These are phyloP conservation scores for Paecilomyces fulvus DNA, from an alignment of 2,329 filamentous ascomycete genomes.

Conservation along the genomic window DNA sequence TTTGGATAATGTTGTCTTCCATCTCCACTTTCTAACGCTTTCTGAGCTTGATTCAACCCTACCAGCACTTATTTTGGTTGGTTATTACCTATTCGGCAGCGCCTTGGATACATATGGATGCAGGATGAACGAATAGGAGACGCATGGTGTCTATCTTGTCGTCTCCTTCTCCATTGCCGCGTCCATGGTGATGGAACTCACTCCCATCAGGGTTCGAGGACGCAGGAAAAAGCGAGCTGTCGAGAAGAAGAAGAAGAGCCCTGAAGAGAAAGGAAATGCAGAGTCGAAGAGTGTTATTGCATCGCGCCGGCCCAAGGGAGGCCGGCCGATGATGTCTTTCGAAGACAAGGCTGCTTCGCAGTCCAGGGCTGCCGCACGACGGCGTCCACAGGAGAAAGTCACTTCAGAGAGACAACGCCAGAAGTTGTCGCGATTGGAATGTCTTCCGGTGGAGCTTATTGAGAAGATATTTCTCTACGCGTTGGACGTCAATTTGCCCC, in stretches of 20 bases:
- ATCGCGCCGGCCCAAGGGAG: background rate
- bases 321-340: constrained; percentile 8
- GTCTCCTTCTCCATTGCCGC: background rate
- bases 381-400: background rate
- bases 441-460: constrained; percentile 43
- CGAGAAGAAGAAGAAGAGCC: background rate
- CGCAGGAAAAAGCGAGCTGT: constrained; percentile 13
- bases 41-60: background rate
- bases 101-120: background rate
- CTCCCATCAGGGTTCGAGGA: constrained; percentile 24
- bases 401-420: background rate
- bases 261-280: background rate
- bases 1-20: background rate
- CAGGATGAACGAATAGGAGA: background rate
- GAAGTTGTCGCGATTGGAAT: constrained; percentile 32
- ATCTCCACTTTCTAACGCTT: background rate
- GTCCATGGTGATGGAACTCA: constrained; percentile 11
- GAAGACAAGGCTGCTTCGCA: constrained; percentile 1
- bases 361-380: background rate
- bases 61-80: background rate
- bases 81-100: too few relatives aligned
- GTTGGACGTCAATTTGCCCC: constrained; percentile 37
- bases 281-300: background rate
- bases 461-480: constrained; percentile 45
- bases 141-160: background rate